These are phyloP conservation scores for Conringia planisiliqua DNA, from an alignment of 345 rosid species.

Conservation along the genomic window DNA sequence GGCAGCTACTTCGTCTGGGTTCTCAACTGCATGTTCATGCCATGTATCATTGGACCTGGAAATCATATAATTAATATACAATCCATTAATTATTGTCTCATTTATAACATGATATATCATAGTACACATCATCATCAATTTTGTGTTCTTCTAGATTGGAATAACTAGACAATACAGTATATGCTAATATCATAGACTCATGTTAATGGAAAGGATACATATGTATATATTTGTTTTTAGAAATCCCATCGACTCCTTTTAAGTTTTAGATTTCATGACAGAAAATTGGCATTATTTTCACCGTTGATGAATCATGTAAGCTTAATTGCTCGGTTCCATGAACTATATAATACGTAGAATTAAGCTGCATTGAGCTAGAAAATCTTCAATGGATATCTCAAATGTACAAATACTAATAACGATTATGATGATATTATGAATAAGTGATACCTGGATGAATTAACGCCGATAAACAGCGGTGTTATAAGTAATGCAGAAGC, in stretches of 20 bases:
- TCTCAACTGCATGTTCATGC: conserved; percentile 61
- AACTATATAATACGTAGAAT: background rate
- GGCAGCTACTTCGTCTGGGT: conserved; percentile 72
- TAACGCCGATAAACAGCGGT: conserved; percentile 35
- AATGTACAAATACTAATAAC: background rate
- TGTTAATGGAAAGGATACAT: background rate
- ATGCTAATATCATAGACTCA: background rate
- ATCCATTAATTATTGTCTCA: conserved; percentile 10
- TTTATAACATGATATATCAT: background rate
- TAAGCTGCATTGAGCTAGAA: background rate
- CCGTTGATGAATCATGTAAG: background rate
- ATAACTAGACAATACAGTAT: background rate
- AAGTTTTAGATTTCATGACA: background rate
- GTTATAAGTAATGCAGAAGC: conserved; percentile 41
- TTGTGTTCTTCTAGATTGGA: background rate
- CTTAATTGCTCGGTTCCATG: background rate
- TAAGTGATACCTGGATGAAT: conserved; percentile 33
- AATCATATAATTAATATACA: background rate
- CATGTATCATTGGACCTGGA: conserved; percentile 48
- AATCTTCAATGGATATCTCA: background rate
- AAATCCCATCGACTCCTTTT: background rate
- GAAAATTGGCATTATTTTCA: background rate
- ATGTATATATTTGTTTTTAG: background rate
- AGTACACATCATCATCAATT: background rate
- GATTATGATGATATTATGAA: background rate